A percentile compares a stretch with the other conserved stretches of the same genome.
phyloP scores from a whole-genome alignment of 345 rosid genomes.

The Syzygium jambos region DNA sequence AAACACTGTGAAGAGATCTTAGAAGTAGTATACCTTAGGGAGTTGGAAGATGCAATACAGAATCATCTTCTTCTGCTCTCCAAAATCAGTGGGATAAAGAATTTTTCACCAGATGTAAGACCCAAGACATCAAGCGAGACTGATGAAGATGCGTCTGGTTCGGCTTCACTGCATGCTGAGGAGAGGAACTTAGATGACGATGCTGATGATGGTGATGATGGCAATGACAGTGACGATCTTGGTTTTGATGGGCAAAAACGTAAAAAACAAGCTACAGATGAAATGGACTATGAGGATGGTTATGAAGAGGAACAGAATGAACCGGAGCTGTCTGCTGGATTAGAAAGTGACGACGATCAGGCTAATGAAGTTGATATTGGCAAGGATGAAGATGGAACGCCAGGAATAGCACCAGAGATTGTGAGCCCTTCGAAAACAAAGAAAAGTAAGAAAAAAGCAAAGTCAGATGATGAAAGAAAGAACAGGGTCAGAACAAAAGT shows the following conservation, averaged over 20 bases:
- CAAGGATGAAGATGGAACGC: neutral
- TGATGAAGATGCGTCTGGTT: constrained; percentile 37
- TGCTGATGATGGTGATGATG: constrained; percentile 26
- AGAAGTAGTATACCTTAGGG: constrained; percentile 46
- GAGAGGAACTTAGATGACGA: constrained; percentile 27
- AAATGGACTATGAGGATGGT: constrained; percentile 68
- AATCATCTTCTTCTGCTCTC: constrained; percentile 54
- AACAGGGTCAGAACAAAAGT: constrained; percentile 14
- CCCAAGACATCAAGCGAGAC: constrained; percentile 31
- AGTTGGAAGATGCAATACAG: constrained; percentile 86
- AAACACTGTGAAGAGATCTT: constrained; percentile 65
- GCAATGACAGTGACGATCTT: constrained; percentile 63
- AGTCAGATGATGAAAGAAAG: constrained; percentile 22
- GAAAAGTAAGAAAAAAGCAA: constrained; percentile 16
- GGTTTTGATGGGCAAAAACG: constrained; percentile 70
- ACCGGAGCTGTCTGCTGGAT: constrained; percentile 12
- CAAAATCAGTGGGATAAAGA: constrained; percentile 64
- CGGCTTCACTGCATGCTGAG: constrained; percentile 13
- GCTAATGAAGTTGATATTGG: constrained; percentile 14
- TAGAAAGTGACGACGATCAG: constrained; percentile 27
- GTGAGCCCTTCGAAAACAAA: constrained; percentile 2
- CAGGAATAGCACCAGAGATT: neutral
- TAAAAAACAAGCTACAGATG: constrained; percentile 52
- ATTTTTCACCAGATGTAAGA: constrained; percentile 21
- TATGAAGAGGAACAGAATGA: constrained; percentile 36